Base-by-base conservation (phyloP, 2,329 filamentous ascomycete genomes). In the Ophiostoma ulmi region DNA sequence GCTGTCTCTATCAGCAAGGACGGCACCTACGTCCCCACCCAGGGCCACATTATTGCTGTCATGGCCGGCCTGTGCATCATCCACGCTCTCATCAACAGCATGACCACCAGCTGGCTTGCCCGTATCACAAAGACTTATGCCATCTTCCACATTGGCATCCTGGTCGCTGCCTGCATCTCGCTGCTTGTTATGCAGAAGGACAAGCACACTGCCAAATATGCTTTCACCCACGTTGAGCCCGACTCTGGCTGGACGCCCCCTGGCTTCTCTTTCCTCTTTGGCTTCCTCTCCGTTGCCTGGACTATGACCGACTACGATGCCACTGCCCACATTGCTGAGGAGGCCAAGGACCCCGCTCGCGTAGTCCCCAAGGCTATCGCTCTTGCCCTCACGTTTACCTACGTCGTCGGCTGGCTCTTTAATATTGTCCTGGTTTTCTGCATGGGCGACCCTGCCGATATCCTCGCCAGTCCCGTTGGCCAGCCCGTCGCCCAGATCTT, bases 231-330 rank as follows among this genome's bases (percentile, higher is more conserved):
- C 69, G 80, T 87, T 68, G 80, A 83, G 64, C 80, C 83, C 1
- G 77, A 77, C 35, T 85, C 83, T 0, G 86, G 86, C 48, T 88
- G 86, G 86, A 79, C 75, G 0, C 85, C 85, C 0, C 77, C 81
- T 2, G 85, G 85, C 31, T 87, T 84, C 76, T 84, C 83, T 3
- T 87, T 86, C 75, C 75, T 87, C n/a, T 87, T 88, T 72, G 86
- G 86, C n/a, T 87, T 87, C 75, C 78, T 88, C 36, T 85, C 83
- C 1, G 86, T 86, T 52, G 83, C 82, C 26, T 88, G 86, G 86
- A 87, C 85, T 70, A 87, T 88, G 85, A 87, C 84, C 85, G 76
- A 78, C 71, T 77, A 76, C 67, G 77, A 78, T 67, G 77, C 76
- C 66, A 76, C 77, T 20, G 77, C 76, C 55, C 77, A 75, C 74